Conservation (phyloP, 208 protist genomes). For the Acanthamoeba castellanii region DNA sequence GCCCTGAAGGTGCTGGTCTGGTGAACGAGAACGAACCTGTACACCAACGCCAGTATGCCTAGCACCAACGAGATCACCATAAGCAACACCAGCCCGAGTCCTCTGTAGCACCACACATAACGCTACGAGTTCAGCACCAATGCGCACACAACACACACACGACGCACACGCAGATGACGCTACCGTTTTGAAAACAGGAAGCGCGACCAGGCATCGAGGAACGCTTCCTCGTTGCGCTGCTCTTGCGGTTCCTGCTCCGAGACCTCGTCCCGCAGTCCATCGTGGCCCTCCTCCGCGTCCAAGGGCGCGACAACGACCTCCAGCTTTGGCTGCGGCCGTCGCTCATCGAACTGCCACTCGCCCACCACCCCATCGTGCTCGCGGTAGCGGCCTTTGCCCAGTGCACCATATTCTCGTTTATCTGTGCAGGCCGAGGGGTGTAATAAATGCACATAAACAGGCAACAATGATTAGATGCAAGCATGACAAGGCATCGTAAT, state of each 20-base stretch:
- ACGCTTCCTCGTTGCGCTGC: background rate
- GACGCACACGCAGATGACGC: background rate
- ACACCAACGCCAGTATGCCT: conserved; percentile 7
- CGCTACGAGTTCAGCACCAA: background rate
- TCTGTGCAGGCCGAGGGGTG: background rate
- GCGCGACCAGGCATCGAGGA: conserved; percentile 32
- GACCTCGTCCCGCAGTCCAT: background rate
- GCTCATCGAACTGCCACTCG: conserved; percentile 52
- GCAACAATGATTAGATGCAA: no score
- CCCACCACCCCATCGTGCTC: conserved; percentile 23
- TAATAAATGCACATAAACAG: background rate
- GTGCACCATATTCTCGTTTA: background rate
- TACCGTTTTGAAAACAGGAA: conserved; percentile 41
- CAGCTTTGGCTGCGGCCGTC: background rate
- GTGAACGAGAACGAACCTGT: background rate
- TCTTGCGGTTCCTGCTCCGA: background rate
- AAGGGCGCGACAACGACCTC: background rate
- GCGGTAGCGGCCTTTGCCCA: background rate
- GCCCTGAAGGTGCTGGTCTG: background rate
- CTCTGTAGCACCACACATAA: background rate
- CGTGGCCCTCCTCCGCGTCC: background rate
- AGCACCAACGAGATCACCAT: background rate
- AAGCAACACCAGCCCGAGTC: background rate
- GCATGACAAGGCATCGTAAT: no score
- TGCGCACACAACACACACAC: no score